Conservation (phyloP, 805 yeast genomes). For the Saccharomycopsis schoenii region DNA sequence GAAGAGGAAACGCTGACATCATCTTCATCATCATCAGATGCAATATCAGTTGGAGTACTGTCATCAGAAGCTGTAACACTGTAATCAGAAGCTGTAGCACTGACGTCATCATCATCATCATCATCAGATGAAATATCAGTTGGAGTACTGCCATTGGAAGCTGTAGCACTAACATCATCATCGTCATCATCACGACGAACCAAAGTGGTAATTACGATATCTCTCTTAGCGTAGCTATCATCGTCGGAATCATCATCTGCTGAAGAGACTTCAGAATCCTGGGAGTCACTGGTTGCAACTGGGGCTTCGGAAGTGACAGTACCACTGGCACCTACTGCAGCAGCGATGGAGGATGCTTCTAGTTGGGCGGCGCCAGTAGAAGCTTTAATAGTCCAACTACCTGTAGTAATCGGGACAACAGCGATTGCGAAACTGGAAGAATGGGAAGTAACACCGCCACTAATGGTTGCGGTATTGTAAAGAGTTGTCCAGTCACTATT, state of each 20-base stretch:
- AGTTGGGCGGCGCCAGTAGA: constrained; percentile 15
- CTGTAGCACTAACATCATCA: neutral
- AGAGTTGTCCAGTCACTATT: constrained; percentile 29
- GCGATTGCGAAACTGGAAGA: constrained; percentile 34
- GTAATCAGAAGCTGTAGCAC: neutral
- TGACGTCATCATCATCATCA: neutral
- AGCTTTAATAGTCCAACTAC: constrained; percentile 24
- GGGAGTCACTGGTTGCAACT: neutral
- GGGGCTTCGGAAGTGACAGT: neutral
- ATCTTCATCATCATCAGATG: neutral
- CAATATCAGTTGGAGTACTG: neutral
- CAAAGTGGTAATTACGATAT: neutral
- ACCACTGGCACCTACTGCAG: neutral
- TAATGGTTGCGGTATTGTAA: constrained; percentile 31
- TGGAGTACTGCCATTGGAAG: neutral
- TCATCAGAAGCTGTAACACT: neutral
- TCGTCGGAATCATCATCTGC: neutral
- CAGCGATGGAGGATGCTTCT: constrained; percentile 13
- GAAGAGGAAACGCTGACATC: neutral
- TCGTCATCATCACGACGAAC: neutral
- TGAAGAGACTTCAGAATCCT: neutral
- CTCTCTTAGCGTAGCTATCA: constrained; percentile 2
- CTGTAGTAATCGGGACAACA: constrained; percentile 25
- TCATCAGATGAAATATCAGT: neutral
- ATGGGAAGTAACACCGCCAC: constrained; percentile 29